Base-by-base conservation (phyloP, 805 yeast species). In the Priceomyces medius region DNA sequence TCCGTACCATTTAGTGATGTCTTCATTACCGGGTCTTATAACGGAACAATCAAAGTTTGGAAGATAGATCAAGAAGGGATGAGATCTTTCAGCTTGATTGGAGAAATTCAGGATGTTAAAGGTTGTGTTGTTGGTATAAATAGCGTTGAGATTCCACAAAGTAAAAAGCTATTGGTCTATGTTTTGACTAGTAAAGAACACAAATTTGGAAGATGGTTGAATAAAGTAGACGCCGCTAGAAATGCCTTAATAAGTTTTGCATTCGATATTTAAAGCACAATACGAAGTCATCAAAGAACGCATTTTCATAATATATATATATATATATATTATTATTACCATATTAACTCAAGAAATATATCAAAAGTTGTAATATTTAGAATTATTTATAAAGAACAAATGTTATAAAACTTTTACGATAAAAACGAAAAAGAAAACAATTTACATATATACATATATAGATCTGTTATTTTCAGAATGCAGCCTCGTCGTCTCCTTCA, bases 1-100 rank as follows among this genome's bases (percentile, higher is more conserved):
- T 88, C 96, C 0, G 68, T 91, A 17, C 97, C 98, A 13, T 91
- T 79, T 59, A 77, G 90, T 9, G 89, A 93, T 56, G 62, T 88
- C 4, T 88, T 93, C 56, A 68, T 91, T 33, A 79, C 88, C 9
- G 99, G 99, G 1, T 90, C 98, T 2, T 85, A 88, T 83, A 77
- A 80, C 55, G 97, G 98, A 3, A 59, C 71, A 7, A 61, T 93
- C 41, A 80, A 76, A 45, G 74, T 88, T 35, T 93, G 98, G 98
- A 78, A 79, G 55, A 59, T 91, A 20, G 76, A 74, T 37, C 50
- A 49, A 17, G 82, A 77, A 37, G 81, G 79, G 38, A 57, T 83
- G 53, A 76, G 95, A 52, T 66, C 71, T 24, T 84, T 91, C 58
- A 66, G 63, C 24, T 58, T 70, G 6, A 47, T 87, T 8, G 86